Evolutionary conservation across 345 rosid species (phyloP).

Genomic region (Clarkia xantiana): DNA sequence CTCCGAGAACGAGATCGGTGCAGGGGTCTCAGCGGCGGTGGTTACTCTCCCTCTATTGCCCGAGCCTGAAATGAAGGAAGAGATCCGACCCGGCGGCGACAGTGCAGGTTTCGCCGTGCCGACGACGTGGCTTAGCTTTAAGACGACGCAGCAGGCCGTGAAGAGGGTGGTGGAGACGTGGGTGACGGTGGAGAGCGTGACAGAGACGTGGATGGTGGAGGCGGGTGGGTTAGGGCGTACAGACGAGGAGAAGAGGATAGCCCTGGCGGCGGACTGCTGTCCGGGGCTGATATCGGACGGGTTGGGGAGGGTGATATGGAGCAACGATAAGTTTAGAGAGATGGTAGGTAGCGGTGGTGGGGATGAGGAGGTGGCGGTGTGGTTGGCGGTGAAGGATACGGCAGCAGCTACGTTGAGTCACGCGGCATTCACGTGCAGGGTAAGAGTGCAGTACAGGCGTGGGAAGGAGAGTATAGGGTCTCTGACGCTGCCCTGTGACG

Average conservation of each 20-base stretch:
- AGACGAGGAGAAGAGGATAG: conserved; percentile 39
- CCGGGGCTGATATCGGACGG: conserved; percentile 70
- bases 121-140: background rate
- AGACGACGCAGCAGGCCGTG: background rate
- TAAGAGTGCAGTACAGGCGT: conserved; percentile 44
- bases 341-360: conserved; percentile 32
- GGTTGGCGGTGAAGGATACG: conserved; percentile 48
- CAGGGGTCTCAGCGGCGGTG: background rate
- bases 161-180: conserved; percentile 22
- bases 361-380: conserved; percentile 28
- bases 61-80: conserved; percentile 9
- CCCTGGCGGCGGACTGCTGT: conserved; percentile 55
- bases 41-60: conserved; percentile 59
- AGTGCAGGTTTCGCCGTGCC: background rate
- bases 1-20: too few relatives aligned
- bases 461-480: conserved; percentile 36
- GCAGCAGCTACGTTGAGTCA: conserved; percentile 15
- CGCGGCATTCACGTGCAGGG: conserved; percentile 58
- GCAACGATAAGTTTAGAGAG: conserved; percentile 44
- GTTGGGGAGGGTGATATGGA: conserved; percentile 57
- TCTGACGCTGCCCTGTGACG: conserved; percentile 66
- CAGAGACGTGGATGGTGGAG: conserved; percentile 45
- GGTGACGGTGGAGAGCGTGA: conserved; percentile 65
- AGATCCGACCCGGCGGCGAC: background rate
- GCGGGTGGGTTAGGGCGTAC: conserved; percentile 37